Percentiles rank a stretch among this genome's conserved stretches.
phyloP scores from a whole-genome alignment of 352 stramenopile genomes.

The Phytopythium delawarense region DNA sequence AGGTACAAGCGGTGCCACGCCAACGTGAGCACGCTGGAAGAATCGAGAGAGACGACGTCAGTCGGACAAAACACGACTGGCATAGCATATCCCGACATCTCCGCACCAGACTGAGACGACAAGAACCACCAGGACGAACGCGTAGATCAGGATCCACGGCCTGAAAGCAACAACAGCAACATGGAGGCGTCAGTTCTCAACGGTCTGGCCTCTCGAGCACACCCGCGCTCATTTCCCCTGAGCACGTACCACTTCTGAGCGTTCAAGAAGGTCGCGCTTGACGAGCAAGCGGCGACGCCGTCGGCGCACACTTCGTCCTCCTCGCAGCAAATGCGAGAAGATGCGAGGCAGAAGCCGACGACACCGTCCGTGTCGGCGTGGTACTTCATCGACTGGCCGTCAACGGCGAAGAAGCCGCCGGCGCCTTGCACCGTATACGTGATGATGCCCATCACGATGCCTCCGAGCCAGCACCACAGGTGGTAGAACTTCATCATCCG shows the following conservation, averaged over 20 bases:
- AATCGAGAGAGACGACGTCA: conserved; percentile 4
- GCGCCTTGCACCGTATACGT: conserved; percentile 61
- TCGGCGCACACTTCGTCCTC: conserved; percentile 26
- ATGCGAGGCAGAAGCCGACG: conserved; percentile 81
- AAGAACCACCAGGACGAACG: conserved; percentile 79
- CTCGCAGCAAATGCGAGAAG: conserved; percentile 77
- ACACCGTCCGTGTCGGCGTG: conserved; percentile 53
- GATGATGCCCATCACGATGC: conserved; percentile 78
- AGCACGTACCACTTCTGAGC: conserved; percentile 63
- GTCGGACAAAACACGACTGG: not conserved
- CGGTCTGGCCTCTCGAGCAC: not conserved
- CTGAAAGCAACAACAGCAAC: not conserved
- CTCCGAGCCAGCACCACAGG: conserved; percentile 78
- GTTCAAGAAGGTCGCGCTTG: conserved; percentile 64
- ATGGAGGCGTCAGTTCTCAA: conserved; percentile 12
- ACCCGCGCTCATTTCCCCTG: not conserved
- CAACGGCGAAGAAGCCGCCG: conserved; percentile 83
- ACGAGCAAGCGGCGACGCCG: conserved; percentile 32
- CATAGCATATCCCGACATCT: not conserved
- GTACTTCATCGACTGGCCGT: conserved; percentile 81
- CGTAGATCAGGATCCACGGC: conserved; percentile 88
- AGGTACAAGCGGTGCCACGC: conserved; percentile 84
- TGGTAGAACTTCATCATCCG: conserved; percentile 88
- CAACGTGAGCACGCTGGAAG: conserved; percentile 64
- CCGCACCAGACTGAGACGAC: conserved; percentile 77